Conservation (phyloP, 768 basidiomycete species). For the Pisolithus tinctorius region DNA sequence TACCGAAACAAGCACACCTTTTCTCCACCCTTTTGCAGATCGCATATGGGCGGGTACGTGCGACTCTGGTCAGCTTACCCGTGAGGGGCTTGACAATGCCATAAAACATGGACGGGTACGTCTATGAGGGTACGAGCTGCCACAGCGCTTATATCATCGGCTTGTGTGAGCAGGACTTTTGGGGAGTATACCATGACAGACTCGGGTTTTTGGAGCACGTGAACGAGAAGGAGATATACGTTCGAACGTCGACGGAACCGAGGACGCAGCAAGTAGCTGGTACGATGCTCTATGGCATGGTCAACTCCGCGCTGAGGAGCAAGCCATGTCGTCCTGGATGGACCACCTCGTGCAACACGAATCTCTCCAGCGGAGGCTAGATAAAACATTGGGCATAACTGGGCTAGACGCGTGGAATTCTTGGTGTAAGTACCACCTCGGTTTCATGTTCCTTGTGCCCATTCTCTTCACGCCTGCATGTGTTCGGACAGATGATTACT, state of each 20-base stretch:
- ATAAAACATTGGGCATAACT: slow-evolving; percentile 33
- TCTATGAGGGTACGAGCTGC: not conserved
- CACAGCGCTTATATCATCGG: not conserved
- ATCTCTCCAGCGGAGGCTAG: slow-evolving; percentile 31
- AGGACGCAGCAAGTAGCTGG: slow-evolving; percentile 43
- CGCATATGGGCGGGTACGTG: slow-evolving; percentile 43
- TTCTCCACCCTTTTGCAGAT: slow-evolving; percentile 39
- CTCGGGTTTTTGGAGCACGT: slow-evolving; percentile 33
- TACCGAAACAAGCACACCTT: slow-evolving; percentile 33
- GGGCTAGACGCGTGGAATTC: slow-evolving; percentile 35
- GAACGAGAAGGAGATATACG: slow-evolving; percentile 30
- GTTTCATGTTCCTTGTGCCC: not conserved
- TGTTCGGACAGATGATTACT: slow-evolving; percentile 35
- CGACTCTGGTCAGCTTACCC: slow-evolving; percentile 40
- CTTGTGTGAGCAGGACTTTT: slow-evolving; percentile 26
- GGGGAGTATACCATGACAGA: slow-evolving; percentile 34
- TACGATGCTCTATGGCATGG: slow-evolving; percentile 14
- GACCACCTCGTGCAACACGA: slow-evolving; percentile 22
- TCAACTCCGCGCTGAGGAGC: slow-evolving; percentile 32
- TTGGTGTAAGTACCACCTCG: slow-evolving; percentile 34
- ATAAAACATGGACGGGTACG: slow-evolving; percentile 34
- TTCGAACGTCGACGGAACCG: slow-evolving; percentile 39
- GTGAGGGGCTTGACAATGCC: slow-evolving; percentile 36
- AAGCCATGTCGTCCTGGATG: slow-evolving; percentile 41
- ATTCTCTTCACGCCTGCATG: not conserved